Base-by-base conservation (phyloP, 441 rosid species). In the Flueggea neowawraea region DNA sequence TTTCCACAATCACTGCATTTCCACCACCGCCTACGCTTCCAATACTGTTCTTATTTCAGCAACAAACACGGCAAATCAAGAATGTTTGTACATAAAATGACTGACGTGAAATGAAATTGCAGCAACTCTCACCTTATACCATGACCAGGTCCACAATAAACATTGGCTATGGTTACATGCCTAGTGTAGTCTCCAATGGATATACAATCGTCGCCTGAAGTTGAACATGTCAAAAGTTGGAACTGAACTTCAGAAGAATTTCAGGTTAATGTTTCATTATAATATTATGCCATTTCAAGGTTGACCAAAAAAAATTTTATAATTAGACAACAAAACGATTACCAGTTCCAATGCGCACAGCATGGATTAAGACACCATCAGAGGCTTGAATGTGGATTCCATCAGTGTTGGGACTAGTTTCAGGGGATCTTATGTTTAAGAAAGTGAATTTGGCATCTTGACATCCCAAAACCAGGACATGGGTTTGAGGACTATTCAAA, bases 81-180 rank as follows among this genome's bases (percentile, higher is more conserved):
- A 22, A 22, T 22, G 28, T 2, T 22, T 22, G 28, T 22, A 2
- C 28, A 22, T 22, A 22, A 22, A 22, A 22, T 22, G 28, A 22
- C 28, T 22, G 28, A 22, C 28, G 28, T 22, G 28, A 22, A 22
- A 22, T 22, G 28, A 22, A 22, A 22, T 8, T 17, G 16, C n/a
- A 8, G n/a, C 31, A 11, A 11, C 41, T 11, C 52, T 60, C 15
- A 84, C 90, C 87, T 82, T 22, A 87, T 69, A 12, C 88, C 87
- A 48, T 83, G 90, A 58, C 90, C 88, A 57, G 85, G 94, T 58
- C 90, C 88, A 53, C 94, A 83, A 14, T 61, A 33, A 17, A 72
- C 31, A 47, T 63, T 48, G 0, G 64, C 41, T 16, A 87, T 67
- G 44, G 57, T 47, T 47, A 84, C 10, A 41, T 68, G 31, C 0